Evolutionary conservation across 768 basidiomycete species (phyloP), one percentile per base, ranked within the genome.

Genomic region (Peribolospora baueri): DNA sequence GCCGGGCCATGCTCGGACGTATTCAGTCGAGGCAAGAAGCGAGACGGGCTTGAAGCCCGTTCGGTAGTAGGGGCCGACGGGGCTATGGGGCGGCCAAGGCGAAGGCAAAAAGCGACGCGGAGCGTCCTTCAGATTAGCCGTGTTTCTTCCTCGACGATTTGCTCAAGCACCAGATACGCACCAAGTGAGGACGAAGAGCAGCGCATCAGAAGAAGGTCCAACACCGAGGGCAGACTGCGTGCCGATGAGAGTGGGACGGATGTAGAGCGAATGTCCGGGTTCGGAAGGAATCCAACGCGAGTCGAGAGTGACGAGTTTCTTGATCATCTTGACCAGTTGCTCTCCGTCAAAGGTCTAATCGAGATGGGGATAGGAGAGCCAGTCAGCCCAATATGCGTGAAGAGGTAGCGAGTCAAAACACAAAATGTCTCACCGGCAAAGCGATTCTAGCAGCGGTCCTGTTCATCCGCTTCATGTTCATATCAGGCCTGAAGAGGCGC

Each of bases 391-490:
- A 14, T 48, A 25, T 25, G 39, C 6, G 4, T 50, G 38, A 39
- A 9, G 1, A 50, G 38, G 8, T 3, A 8, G 9, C 8, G 8
- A 7, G 7, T 50, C 7, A 39, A 8, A 5, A 7, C 0, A 5
- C 1, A 7, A 11, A 4, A 8, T 3, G 1, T 47, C 59, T 6
- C 14, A 63, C 61, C 3, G 64, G 64, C 54, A 65, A 63, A 37
- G 61, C 64, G 2, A 63, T 50, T 46, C 90, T 77, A 37, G 68
- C 61, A 10, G 90, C 88, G 63, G 81, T 84, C 49, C 60, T 75
- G 69, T 85, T 86, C 87, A 97, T 88, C 38, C 90, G 79, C 64
- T 79, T 79, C 87, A 95, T 91, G 70, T 95, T 93, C 84, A 59
- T 62, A 68, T 93, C 85, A 3, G 90, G 91, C 48, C 90, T 73